Base-by-base conservation (phyloP, 129 eudicot genomes). In the Lactuca saligna region DNA sequence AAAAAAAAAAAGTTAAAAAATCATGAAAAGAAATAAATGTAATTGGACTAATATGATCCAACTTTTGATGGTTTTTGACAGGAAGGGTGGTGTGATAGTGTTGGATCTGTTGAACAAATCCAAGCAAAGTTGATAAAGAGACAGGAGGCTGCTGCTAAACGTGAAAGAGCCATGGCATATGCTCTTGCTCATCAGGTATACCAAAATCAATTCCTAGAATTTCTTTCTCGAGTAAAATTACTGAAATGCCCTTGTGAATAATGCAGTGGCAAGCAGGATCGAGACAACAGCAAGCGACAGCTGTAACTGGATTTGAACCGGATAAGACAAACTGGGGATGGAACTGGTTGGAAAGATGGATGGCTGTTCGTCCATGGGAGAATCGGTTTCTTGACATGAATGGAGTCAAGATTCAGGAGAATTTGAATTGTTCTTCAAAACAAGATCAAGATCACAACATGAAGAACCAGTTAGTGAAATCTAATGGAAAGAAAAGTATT, bases 311-410 rank as follows among this genome's bases (percentile, higher is more conserved):
- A 46, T 84, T 82, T 75, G 82, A 85, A 80, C 95, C 95, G 56
- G 95, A 90, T 82, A 79, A 80, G 77, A 81, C 70, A 78, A 87
- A 74, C 81, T 90, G 97, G 97, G 95, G 97, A 16, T 90, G 97
- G 97, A 90, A 90, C 57, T 90, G 97, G 97, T 78, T 90, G 71
- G 97, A 90, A 76, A 80, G 97, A 81, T 90, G 97, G 97, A 87
- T 90, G 97, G 97, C 97, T 70, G 97, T 90, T 71, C 91, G 97
- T 49, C 97, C 97, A 38, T 90, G 97, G 97, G 97, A 90, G 65
- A 90, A 90, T 53, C 95, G 97, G 1, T 87, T 87, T 61, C 80
- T 90, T 7, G 95, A 84, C 64, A 78, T 58, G 42, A 84, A 82
- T 78, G 95, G 95, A 61, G 73, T 73, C 29, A 85, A 60, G 61